These are phyloP conservation scores for Boletus pseudopeckii DNA, from an alignment of 768 basidiomycete genomes.

Conservation along the genomic window DNA sequence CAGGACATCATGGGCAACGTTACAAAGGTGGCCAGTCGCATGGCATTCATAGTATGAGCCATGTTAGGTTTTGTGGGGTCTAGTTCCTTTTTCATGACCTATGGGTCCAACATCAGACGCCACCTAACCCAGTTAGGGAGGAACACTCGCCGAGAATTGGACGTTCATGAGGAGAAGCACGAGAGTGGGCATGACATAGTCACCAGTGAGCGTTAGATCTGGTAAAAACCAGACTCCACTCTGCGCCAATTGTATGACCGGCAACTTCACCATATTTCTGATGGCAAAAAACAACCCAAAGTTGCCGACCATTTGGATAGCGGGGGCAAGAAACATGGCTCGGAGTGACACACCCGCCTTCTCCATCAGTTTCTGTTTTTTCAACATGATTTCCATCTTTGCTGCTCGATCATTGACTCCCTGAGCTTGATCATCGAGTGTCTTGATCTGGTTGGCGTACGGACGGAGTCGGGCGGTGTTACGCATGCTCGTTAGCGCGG, in stretches of 20 bases:
- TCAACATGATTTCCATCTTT: conserved; percentile 42
- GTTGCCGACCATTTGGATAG: conserved; percentile 74
- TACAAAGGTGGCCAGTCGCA: conserved; percentile 55
- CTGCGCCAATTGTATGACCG: conserved; percentile 68
- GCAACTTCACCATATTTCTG: conserved; percentile 64
- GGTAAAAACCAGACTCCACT: conserved; percentile 74
- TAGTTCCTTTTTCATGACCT: conserved; percentile 52
- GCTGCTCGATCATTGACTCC: conserved; percentile 35
- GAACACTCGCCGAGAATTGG: conserved; percentile 59
- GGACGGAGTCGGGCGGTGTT: conserved; percentile 44
- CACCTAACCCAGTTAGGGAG: not conserved
- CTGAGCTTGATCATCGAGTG: conserved; percentile 43
- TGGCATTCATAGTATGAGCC: conserved; percentile 64
- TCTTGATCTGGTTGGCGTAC: conserved; percentile 48
- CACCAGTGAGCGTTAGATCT: conserved; percentile 82
- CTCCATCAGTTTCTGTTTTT: conserved; percentile 52
- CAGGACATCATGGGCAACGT: conserved; percentile 50
- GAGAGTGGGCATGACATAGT: conserved; percentile 64
- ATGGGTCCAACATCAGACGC: conserved; percentile 3
- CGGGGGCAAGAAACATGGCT: conserved; percentile 49
- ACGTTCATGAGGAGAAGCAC: conserved; percentile 58
- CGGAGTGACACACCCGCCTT: conserved; percentile 63
- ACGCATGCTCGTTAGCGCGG: conserved; percentile 53
- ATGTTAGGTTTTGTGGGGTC: conserved; percentile 51
- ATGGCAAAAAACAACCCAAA: conserved; percentile 83